Conservation (phyloP, 129 eudicot species). For the sunflower (Helianthus annuus) region DNA sequence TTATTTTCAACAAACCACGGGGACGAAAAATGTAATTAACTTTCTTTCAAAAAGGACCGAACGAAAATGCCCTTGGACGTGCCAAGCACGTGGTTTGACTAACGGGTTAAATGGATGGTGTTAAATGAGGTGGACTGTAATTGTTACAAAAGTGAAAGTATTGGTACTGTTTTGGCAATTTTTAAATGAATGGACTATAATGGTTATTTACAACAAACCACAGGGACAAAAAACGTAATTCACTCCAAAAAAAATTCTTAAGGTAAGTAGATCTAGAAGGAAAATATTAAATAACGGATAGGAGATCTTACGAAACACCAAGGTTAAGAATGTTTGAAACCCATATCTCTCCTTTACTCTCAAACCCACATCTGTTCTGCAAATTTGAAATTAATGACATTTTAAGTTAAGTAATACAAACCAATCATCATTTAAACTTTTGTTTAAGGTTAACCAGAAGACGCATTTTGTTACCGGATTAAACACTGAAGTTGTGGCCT, state of each 20-base stretch:
- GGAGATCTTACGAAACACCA: conserved; percentile 79
- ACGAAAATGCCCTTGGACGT: too few relatives aligned
- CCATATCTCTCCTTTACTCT: conserved; percentile 97
- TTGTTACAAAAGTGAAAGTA: too few relatives aligned
- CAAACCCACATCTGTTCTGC: conserved; percentile 99
- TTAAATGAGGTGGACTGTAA: too few relatives aligned
- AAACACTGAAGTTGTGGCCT: conserved; percentile 67
- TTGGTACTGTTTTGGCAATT: too few relatives aligned
- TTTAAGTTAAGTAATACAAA: not conserved
- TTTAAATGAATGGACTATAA: too few relatives aligned
- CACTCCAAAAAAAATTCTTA: not conserved
- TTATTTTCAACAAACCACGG: too few relatives aligned
- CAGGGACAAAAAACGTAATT: too few relatives aligned
- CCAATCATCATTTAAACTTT: conserved; percentile 9
- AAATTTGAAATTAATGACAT: conserved; percentile 11
- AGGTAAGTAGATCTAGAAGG: not conserved
- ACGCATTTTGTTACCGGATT: conserved; percentile 63
- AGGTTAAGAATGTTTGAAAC: conserved; percentile 87
- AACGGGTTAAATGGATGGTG: too few relatives aligned
- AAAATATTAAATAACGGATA: not conserved
- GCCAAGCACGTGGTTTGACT: too few relatives aligned
- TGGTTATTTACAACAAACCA: too few relatives aligned
- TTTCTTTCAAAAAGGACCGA: too few relatives aligned
- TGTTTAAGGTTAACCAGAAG: conserved; percentile 5
- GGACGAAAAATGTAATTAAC: too few relatives aligned